Percentiles rank a stretch among this genome's conserved stretches.
These are phyloP conservation scores for Sordaria brevicollis DNA, from an alignment of 495 filamentous ascomycete species.

Conservation along the genomic window DNA sequence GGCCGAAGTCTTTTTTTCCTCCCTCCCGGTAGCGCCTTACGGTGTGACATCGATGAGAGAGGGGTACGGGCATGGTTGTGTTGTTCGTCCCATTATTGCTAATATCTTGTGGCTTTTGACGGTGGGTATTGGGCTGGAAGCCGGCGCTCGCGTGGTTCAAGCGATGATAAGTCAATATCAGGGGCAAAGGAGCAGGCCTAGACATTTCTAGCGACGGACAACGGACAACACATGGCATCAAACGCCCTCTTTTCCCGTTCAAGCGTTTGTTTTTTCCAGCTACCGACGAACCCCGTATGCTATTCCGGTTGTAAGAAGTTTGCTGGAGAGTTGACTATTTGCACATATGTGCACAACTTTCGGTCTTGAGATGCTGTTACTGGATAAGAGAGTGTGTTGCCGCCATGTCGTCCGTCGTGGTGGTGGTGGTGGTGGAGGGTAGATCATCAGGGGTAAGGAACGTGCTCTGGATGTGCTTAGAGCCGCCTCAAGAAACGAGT, in stretches of 20 bases:
- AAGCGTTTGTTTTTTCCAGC: not conserved
- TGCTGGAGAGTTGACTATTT: not conserved
- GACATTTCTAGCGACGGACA: not conserved
- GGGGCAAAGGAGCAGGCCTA: not conserved
- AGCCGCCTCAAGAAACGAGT: not conserved
- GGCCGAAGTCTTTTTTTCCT: not conserved
- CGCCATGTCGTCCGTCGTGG: not conserved
- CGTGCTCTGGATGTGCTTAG: not conserved
- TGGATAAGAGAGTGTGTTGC: not conserved
- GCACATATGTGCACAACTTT: no score
- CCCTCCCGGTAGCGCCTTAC: not conserved
- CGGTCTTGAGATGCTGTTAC: not conserved
- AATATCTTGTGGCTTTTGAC: not conserved
- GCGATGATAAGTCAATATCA: not conserved
- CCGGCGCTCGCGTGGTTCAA: not conserved
- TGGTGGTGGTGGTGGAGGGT: not conserved
- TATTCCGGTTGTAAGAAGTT: not conserved
- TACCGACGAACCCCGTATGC: not conserved
- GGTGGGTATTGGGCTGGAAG: not conserved
- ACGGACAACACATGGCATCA: not conserved
- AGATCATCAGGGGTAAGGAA: not conserved
- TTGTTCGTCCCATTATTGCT: not conserved
- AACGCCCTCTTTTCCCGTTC: not conserved
- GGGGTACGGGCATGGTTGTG: not conserved
- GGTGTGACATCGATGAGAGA: not conserved